Base-by-base conservation (phyloP, 176 grass and related monocot genomes). In the Themeda triandra region DNA sequence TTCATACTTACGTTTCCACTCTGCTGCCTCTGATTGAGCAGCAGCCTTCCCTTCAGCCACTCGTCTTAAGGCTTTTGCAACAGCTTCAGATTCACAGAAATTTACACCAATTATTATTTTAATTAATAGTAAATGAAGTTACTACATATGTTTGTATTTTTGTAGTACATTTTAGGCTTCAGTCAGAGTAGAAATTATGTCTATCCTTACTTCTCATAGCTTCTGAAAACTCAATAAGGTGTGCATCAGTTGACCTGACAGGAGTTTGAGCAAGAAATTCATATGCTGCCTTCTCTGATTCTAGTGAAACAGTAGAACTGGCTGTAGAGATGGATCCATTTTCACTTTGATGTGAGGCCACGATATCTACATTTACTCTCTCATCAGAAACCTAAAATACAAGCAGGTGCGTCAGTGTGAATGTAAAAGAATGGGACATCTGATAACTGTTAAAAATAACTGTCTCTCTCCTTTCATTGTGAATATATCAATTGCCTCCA, bases 1-100 rank as follows among this genome's bases (percentile, higher is more conserved):
- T 87, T 99, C 89, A 84, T 99, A 99, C 86, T 96, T 99, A 15
- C 91, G 91, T 69, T 94, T 99, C 96, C 96, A 99, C 63, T 94
- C 91, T 76, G 84, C 86, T 6, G 93, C 90, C 83, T 99, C 96
- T 11, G 86, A 81, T 90, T 99, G 89, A 79, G 96, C 96, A 81
- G 86, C 75, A 89, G 96, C 96, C 79, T 99, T 99, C 81, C 89
- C 93, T 92, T 99, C 96, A 1, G 93, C 96, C 78, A 95, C 96
- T 76, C 48, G 77, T 63, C 93, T 87, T 13, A 99, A 77, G 83
- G 96, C 93, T 81, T 94, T 99, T 77, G 96, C 96, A 89, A 99
- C 93, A 96, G 96, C 96, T 99, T 81, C 80, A 71, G 71, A 66
- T 85, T 75, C 23, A 23, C 7, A 85, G 14, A 83, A 82, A 60